Evolutionary conservation across 768 basidiomycete genomes (phyloP).

Genomic region (Pulveroboletus sp.): DNA sequence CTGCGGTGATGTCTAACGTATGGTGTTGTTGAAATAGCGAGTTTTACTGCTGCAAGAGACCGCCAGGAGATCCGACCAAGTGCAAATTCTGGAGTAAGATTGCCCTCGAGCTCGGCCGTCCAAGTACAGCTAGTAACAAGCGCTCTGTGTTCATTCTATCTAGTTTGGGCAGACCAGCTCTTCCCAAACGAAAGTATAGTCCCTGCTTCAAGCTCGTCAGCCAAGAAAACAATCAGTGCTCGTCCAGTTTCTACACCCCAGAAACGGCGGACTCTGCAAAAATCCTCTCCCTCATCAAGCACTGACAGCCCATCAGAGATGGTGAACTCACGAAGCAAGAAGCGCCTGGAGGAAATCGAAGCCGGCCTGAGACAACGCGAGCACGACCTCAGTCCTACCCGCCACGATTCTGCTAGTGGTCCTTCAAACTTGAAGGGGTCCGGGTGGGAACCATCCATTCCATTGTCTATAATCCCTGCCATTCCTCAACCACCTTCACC

Average conservation of each 20-base stretch:
- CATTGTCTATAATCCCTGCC: background rate
- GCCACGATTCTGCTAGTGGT: background rate
- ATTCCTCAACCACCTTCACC: conserved; percentile 26
- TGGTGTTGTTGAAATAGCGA: conserved; percentile 19
- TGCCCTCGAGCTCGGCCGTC: background rate
- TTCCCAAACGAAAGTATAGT: conserved; percentile 1
- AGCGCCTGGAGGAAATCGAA: conserved; percentile 15
- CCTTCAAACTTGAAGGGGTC: conserved; percentile 7
- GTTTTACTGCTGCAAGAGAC: conserved; percentile 41
- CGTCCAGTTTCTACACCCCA: background rate
- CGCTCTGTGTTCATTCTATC: background rate
- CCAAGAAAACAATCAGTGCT: background rate
- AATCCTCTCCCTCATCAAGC: background rate
- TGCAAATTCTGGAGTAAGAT: conserved; percentile 41
- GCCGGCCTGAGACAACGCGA: conserved; percentile 17
- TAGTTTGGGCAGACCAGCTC: conserved; percentile 36
- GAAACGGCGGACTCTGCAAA: background rate
- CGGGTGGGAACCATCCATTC: background rate
- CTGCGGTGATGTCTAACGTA: conserved; percentile 4
- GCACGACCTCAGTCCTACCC: conserved; percentile 11
- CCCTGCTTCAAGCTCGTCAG: background rate
- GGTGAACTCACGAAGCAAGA: conserved; percentile 7
- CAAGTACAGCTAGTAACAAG: background rate
- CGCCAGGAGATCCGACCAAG: conserved; percentile 3
- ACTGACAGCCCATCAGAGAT: background rate